Evolutionary conservation across 495 filamentous ascomycete species (phyloP), one percentile per base, ranked within the genome.

Genomic region (Neurospora sp.): DNA sequence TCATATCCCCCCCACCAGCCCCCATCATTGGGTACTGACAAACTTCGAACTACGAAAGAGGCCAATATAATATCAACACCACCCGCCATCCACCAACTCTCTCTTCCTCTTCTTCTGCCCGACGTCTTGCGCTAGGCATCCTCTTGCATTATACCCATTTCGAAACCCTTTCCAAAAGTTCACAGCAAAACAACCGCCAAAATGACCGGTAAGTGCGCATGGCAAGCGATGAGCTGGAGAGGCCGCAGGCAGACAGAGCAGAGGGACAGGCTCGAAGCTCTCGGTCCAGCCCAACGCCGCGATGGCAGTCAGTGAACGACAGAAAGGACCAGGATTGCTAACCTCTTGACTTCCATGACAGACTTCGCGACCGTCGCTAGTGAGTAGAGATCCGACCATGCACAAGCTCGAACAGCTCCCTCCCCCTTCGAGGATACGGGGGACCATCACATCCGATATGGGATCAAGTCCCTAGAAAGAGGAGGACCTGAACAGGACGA

Each of bases 291-390:
- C 53, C 46, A 53, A 53, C 65, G 53, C 14, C 27, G 53, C 22
- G 12, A 65, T 14, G 48, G 22, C 48, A 65, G 22, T 2, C 27
- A 18, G 11, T 65, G 18, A 65, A 18, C 27, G 18, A 16, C 27
- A 37, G 12, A 37, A 27, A 65, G 53, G 7, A 65, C 16, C 27
- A 35, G 7, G 14, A 35, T 65, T 16, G 31, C 53, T 65, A 65
- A 65, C 53, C 22, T 65, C 27, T 65, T 35, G 48, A 16, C 53
- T 72, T 39, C 11, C 38, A 70, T 70, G 48, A 22, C 61, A 81
- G 79, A 76, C 70, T 73, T 75, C 48, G 69, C 70, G 37, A 11
- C 69, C 5, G 39, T 80, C 41, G 77, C 78, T 73, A 75, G 78
- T 80, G 77, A 74, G 78, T 79, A n/a, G 18, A 74, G 61, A 68